Conservation (phyloP, 1,284 basidiomycete species). For the Trametes polyzona region DNA sequence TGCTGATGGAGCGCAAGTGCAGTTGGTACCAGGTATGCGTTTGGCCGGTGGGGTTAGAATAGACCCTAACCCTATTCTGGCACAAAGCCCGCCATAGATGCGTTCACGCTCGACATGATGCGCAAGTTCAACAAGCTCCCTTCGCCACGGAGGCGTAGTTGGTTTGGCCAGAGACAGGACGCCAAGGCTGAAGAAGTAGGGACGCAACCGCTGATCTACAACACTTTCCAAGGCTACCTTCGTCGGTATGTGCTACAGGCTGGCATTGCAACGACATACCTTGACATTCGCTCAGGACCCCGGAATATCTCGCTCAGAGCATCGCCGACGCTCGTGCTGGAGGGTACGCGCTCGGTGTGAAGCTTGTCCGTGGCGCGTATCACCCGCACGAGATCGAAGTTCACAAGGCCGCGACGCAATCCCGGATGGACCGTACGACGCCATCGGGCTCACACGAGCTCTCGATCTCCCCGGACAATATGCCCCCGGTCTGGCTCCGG, state of each 20-base stretch:
- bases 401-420: slow-evolving; percentile 37
- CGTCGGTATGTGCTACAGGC: slow-evolving; percentile 60
- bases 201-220: slow-evolving; percentile 73
- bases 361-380: slow-evolving; percentile 95
- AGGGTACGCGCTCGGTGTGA: slow-evolving; percentile 86
- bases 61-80: slow-evolving; percentile 12
- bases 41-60: background rate
- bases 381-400: slow-evolving; percentile 78
- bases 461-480: slow-evolving; percentile 58
- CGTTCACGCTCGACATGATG: slow-evolving; percentile 73
- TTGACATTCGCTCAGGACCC: slow-evolving; percentile 50
- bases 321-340: slow-evolving; percentile 69
- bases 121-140: slow-evolving; percentile 72
- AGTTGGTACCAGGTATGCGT: slow-evolving; percentile 68
- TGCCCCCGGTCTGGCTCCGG: slow-evolving; percentile 68
- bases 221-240: slow-evolving; percentile 87
- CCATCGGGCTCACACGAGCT: slow-evolving; percentile 35
- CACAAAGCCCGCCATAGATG: slow-evolving; percentile 85
- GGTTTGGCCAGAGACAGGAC: slow-evolving; percentile 14
- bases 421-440: slow-evolving; percentile 32
- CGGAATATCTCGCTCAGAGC: slow-evolving; percentile 68
- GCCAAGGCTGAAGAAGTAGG: background rate
- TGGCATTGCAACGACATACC: background rate
- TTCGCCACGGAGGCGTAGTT: slow-evolving; percentile 28
- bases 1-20: background rate